phyloP scores from a whole-genome alignment of 2,329 filamentous ascomycete species.

The Aspergillus caelatus region DNA sequence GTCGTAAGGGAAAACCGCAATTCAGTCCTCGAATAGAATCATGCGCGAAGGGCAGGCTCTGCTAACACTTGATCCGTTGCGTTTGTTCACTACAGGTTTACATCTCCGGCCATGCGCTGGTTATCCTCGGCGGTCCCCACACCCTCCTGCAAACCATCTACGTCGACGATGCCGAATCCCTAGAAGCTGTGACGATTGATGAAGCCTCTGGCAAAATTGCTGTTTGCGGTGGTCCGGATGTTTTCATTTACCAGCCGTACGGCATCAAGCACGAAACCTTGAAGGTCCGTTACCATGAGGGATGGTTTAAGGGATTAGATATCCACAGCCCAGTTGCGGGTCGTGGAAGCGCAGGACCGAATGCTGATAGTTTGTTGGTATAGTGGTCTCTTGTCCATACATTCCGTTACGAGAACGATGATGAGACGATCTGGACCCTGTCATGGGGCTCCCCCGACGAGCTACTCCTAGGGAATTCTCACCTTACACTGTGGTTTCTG shows the following conservation, averaged over 20 bases:
- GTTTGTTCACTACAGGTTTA: conserved; percentile 64
- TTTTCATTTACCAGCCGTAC: conserved; percentile 79
- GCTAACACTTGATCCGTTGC: conserved; percentile 17
- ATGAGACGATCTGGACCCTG: conserved; percentile 57
- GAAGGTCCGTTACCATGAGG: conserved; percentile 60
- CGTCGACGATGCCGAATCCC: conserved; percentile 69
- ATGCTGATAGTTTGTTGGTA: conserved; percentile 5
- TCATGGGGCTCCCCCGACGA: conserved; percentile 91
- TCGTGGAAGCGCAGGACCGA: background rate
- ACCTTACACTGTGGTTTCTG: conserved; percentile 69
- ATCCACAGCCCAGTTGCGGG: background rate
- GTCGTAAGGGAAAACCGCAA: conserved; percentile 58
- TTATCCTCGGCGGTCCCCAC: conserved; percentile 75
- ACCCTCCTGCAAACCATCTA: conserved; percentile 88
- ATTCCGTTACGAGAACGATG: conserved; percentile 48
- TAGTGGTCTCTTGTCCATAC: conserved; percentile 63
- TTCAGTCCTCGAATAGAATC: background rate
- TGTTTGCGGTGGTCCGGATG: conserved; percentile 65
- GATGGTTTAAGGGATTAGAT: background rate
- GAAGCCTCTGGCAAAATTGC: conserved; percentile 84
- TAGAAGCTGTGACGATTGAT: conserved; percentile 80
- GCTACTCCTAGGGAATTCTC: conserved; percentile 73
- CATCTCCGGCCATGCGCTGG: conserved; percentile 83
- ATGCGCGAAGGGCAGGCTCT: background rate
- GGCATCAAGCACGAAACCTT: conserved; percentile 70